Evolutionary conservation across 148 eudicot species (phyloP).

Genomic region (Diospyros lotus): DNA sequence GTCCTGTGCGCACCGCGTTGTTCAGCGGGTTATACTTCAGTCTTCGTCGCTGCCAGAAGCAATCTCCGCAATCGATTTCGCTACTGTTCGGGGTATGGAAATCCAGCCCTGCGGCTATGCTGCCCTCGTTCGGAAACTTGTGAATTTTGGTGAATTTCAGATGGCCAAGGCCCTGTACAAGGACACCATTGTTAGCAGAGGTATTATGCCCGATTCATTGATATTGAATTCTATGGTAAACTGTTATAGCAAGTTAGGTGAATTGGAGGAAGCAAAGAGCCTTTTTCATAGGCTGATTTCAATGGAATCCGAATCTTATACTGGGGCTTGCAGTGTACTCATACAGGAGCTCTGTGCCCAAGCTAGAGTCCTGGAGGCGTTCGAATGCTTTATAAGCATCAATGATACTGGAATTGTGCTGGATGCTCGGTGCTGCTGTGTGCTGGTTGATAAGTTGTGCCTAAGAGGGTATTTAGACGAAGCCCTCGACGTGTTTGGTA

Average conservation of each 20-base stretch:
- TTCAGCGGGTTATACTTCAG: constrained; percentile 4
- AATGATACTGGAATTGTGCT: constrained; percentile 16
- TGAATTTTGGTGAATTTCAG: constrained; percentile 20
- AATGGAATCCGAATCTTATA: background rate
- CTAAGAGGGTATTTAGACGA: constrained; percentile 31
- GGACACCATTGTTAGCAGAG: constrained; percentile 18
- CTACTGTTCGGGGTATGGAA: background rate
- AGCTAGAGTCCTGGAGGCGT: constrained; percentile 33
- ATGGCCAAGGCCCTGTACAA: constrained; percentile 29
- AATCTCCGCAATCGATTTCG: constrained; percentile 2
- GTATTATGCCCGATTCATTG: constrained; percentile 14
- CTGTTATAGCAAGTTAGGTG: constrained; percentile 32
- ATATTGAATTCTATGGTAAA: constrained; percentile 29
- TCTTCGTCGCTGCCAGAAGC: background rate
- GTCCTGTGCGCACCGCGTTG: background rate
- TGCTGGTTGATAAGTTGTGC: constrained; percentile 29
- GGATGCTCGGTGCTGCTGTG: constrained; percentile 19
- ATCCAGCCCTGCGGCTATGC: constrained; percentile 8
- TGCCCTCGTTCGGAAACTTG: constrained; percentile 24
- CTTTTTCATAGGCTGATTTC: constrained; percentile 28
- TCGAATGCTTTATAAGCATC: constrained; percentile 19
- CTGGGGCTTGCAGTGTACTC: constrained; percentile 23
- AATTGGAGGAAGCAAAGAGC: constrained; percentile 34
- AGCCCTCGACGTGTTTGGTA: constrained; percentile 34
- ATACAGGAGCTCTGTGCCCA: constrained; percentile 19